These are phyloP conservation scores for Rhynchospora pubera DNA, from an alignment of 176 grass and related monocot species.

Conservation along the genomic window DNA sequence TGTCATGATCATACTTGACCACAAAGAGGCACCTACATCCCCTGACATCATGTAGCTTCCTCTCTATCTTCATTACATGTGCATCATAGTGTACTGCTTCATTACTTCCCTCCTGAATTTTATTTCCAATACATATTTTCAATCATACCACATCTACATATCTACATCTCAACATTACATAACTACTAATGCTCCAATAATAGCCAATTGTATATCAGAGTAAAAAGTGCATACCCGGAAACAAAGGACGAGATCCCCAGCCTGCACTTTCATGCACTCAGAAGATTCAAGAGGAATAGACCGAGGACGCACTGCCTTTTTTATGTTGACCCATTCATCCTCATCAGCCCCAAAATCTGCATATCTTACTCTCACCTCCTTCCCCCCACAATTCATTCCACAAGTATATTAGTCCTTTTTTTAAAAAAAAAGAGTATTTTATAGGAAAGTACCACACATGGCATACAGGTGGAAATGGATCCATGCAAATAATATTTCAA, in stretches of 20 bases:
- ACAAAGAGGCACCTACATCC: slow-evolving; percentile 45
- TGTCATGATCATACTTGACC: slow-evolving; percentile 39
- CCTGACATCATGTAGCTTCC: slow-evolving; percentile 45
- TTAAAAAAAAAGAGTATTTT: too few species aligned
- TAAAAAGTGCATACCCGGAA: slow-evolving; percentile 25
- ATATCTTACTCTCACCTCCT: slow-evolving; percentile 50
- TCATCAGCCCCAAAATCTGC: slow-evolving; percentile 45
- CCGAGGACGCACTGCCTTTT: slow-evolving; percentile 29
- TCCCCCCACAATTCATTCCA: neutral
- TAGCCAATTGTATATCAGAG: neutral
- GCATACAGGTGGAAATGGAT: neutral
- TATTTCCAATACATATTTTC: neutral
- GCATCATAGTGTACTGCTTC: slow-evolving; percentile 42
- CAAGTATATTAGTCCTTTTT: neutral
- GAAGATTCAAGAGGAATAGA: slow-evolving; percentile 45
- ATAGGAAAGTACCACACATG: neutral
- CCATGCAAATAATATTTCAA: neutral
- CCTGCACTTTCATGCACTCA: slow-evolving; percentile 30
- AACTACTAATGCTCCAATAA: neutral
- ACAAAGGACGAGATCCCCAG: slow-evolving; percentile 44
- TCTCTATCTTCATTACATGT: slow-evolving; percentile 36
- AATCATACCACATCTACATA: neutral
- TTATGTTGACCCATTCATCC: slow-evolving; percentile 52
- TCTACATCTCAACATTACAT: too few species aligned
- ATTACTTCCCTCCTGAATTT: slow-evolving; percentile 32